phyloP scores from a whole-genome alignment of 495 filamentous ascomycete genomes.

The Tuber aestivum region DNA sequence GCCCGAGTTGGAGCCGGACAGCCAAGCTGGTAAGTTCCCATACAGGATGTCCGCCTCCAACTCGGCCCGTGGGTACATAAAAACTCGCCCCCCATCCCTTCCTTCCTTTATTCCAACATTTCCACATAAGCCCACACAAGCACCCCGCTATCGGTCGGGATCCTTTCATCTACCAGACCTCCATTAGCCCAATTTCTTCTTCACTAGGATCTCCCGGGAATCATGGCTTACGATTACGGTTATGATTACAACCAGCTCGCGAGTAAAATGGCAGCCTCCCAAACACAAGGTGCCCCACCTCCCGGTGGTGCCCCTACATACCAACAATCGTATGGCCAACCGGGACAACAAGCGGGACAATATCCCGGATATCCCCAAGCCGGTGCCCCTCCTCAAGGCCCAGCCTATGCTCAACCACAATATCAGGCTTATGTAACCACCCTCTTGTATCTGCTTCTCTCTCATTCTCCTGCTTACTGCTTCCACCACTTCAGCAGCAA shows the following conservation, averaged over 20 bases:
- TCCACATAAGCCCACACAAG: background rate
- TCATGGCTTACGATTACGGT: conserved; percentile 26
- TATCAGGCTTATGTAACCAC: conserved; percentile 38
- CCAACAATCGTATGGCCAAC: conserved; percentile 22
- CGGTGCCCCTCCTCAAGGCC: conserved; percentile 12
- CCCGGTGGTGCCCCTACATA: conserved; percentile 12
- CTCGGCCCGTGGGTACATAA: conserved; percentile 13
- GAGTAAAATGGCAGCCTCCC: conserved; percentile 36
- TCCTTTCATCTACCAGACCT: background rate
- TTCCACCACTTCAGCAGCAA: conserved; percentile 13
- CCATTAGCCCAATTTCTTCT: conserved; percentile 1
- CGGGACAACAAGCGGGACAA: conserved; percentile 23
- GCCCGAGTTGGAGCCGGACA: background rate
- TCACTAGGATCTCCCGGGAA: background rate
- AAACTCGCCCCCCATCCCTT: background rate
- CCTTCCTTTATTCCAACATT: background rate
- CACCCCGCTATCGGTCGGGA: background rate
- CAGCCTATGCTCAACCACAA: conserved; percentile 15
- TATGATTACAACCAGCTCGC: conserved; percentile 30
- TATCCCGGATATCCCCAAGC: conserved; percentile 18
- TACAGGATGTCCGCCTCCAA: background rate
- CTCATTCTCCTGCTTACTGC: conserved; percentile 7
- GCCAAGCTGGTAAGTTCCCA: background rate
- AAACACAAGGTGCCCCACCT: conserved; percentile 17
- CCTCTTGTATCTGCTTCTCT: conserved; percentile 1